phyloP scores from a whole-genome alignment of 2,329 filamentous ascomycete genomes.

The Chaetomium sp. region DNA sequence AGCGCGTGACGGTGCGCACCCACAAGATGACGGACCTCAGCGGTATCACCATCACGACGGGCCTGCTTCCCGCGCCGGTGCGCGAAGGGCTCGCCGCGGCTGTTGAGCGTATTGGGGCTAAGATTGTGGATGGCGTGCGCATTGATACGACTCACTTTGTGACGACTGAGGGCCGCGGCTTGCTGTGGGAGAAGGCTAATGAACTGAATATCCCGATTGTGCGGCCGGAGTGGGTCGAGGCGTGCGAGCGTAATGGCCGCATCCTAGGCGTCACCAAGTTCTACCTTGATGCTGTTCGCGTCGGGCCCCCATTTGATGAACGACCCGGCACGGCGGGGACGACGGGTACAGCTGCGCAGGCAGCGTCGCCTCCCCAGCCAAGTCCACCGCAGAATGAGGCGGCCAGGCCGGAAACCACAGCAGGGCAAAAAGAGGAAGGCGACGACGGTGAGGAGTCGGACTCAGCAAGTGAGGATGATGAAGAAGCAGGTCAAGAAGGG shows the following conservation, averaged over 20 bases:
- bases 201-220: slow-evolving; percentile 98
- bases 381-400: slow-evolving; percentile 6
- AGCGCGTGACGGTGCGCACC: slow-evolving; percentile 78
- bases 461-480: slow-evolving; percentile 26
- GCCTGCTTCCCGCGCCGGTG: slow-evolving; percentile 67
- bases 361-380: slow-evolving; percentile 14
- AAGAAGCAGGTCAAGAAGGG: slow-evolving; percentile 21
- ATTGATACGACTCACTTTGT: slow-evolving; percentile 99
- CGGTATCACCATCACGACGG: slow-evolving; percentile 89
- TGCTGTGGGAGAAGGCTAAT: slow-evolving; percentile 90
- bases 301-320: slow-evolving; percentile 16
- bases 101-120: slow-evolving; percentile 84
- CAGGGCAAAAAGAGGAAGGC: slow-evolving; percentile 27
- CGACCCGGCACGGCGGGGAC: slow-evolving; percentile 16
- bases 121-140: slow-evolving; percentile 79
- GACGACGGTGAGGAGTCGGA: slow-evolving; percentile 24
- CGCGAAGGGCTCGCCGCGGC: slow-evolving; percentile 68
- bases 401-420: slow-evolving; percentile 17
- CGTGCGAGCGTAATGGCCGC: slow-evolving; percentile 87
- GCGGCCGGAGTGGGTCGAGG: slow-evolving; percentile 92
- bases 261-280: slow-evolving; percentile 94
- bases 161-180: slow-evolving; percentile 84
- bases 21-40: slow-evolving; percentile 98
- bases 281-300: slow-evolving; percentile 72
- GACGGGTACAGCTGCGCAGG: slow-evolving; percentile 8